Percentiles rank a stretch among this genome's conserved stretches.
phyloP scores from a whole-genome alignment of 2,329 filamentous ascomycete genomes.

The Berkeleyomyces basicola region DNA sequence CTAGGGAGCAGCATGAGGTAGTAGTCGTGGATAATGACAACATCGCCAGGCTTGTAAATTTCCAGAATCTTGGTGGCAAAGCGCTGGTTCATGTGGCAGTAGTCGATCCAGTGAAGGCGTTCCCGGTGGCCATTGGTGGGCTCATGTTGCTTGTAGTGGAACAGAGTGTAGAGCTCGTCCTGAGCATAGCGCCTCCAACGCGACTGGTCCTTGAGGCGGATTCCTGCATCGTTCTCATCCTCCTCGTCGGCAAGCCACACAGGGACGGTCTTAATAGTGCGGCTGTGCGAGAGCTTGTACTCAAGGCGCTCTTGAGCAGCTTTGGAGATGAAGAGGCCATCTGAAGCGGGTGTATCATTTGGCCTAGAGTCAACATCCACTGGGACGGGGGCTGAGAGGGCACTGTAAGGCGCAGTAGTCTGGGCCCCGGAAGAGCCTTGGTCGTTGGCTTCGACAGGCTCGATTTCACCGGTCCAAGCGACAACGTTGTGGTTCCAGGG shows the following conservation, averaged over 20 bases:
- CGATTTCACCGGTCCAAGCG: constrained; percentile 86
- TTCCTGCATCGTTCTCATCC: constrained; percentile 48
- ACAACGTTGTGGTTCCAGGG: constrained; percentile 87
- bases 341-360: constrained; percentile 40
- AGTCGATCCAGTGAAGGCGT: constrained; percentile 77
- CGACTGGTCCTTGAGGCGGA: constrained; percentile 62
- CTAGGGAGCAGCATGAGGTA: constrained; percentile 80
- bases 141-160: constrained; percentile 92
- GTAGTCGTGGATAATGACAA: constrained; percentile 88
- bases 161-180: constrained; percentile 77
- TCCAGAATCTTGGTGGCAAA: constrained; percentile 82
- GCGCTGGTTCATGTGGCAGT: constrained; percentile 79
- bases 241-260: constrained; percentile 76
- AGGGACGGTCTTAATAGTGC: constrained; percentile 63
- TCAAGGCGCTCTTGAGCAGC: constrained; percentile 60
- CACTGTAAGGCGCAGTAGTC: constrained; percentile 37
- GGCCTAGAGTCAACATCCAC: constrained; percentile 43
- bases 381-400: constrained; percentile 64
- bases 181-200: constrained; percentile 85
- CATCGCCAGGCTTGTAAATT: constrained; percentile 80
- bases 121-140: constrained; percentile 72
- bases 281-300: constrained; percentile 52
- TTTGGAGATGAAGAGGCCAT: constrained; percentile 54
- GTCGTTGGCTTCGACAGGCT: constrained; percentile 19
- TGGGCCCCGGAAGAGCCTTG: constrained; percentile 2